A percentile compares a stretch with the other conserved stretches of the same genome.
Conservation (phyloP, 768 basidiomycete genomes). For the Tremella yokohamensis region DNA sequence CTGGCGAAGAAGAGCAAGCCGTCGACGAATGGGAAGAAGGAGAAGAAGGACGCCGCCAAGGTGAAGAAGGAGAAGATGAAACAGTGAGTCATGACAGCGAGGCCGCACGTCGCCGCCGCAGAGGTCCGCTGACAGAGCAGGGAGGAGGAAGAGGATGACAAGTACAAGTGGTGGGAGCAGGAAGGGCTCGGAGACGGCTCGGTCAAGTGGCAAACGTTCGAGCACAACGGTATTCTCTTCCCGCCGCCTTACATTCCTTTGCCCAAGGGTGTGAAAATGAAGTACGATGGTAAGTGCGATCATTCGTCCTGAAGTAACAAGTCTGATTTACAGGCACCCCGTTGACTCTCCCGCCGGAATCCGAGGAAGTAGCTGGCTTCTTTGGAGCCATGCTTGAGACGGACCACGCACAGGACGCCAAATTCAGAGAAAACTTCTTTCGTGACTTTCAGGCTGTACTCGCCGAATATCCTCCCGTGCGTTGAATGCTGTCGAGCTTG, state of each 20-base stretch:
- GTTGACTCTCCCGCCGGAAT: slow-evolving; percentile 72
- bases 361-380: slow-evolving; percentile 96
- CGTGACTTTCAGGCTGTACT: slow-evolving; percentile 77
- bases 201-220: slow-evolving; percentile 89
- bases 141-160: slow-evolving; percentile 65
- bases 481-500: slow-evolving; percentile 45
- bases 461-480: slow-evolving; percentile 75
- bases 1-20: slow-evolving; percentile 44
- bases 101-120: background rate
- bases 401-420: slow-evolving; percentile 80
- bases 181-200: slow-evolving; percentile 61
- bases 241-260: slow-evolving; percentile 89
- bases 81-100: slow-evolving; percentile 57
- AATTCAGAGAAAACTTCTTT: slow-evolving; percentile 94
- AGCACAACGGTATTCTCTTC: slow-evolving; percentile 91
- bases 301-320: background rate
- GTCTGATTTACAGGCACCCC: slow-evolving; percentile 60
- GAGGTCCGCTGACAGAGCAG: slow-evolving; percentile 52
- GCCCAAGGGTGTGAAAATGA: slow-evolving; percentile 82
- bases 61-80: slow-evolving; percentile 50
- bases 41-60: slow-evolving; percentile 15
- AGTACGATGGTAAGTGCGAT: slow-evolving; percentile 73
- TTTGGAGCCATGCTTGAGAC: slow-evolving; percentile 89
- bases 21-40: slow-evolving; percentile 35
- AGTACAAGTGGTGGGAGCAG: slow-evolving; percentile 82